Evolutionary conservation across 805 yeast species (phyloP).

Genomic region (Candida yuanshanica): DNA sequence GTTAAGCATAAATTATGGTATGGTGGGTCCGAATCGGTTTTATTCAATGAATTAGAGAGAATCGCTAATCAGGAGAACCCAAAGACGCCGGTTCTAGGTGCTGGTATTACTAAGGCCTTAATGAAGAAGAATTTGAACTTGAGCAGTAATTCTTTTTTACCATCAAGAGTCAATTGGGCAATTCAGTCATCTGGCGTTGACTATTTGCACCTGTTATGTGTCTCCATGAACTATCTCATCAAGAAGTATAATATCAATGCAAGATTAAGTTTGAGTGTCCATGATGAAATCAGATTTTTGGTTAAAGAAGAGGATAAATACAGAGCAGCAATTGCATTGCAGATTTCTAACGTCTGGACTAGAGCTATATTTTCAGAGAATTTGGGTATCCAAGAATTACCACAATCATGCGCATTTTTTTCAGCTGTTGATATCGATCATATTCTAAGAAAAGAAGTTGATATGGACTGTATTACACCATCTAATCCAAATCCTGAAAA

Average conservation of each 20-base stretch:
- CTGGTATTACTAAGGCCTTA: slow-evolving; percentile 86
- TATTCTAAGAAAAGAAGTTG: slow-evolving; percentile 89
- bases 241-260: slow-evolving; percentile 64
- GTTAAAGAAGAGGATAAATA: slow-evolving; percentile 70
- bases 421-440: slow-evolving; percentile 89
- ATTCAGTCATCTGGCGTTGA: slow-evolving; percentile 98
- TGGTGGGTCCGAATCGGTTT: slow-evolving; percentile 92
- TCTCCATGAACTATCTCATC: slow-evolving; percentile 81
- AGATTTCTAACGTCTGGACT: slow-evolving; percentile 91
- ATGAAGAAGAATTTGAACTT: slow-evolving; percentile 53
- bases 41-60: slow-evolving; percentile 82
- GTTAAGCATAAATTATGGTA: slow-evolving; percentile 45
- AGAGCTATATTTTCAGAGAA: slow-evolving; percentile 93
- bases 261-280: slow-evolving; percentile 80
- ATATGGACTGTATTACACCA: slow-evolving; percentile 85
- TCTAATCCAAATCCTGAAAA: slow-evolving; percentile 67
- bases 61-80: slow-evolving; percentile 82
- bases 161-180: slow-evolving; percentile 95
- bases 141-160: slow-evolving; percentile 62
- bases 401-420: slow-evolving; percentile 93
- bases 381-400: slow-evolving; percentile 81
- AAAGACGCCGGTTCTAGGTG: slow-evolving; percentile 86
- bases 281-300: slow-evolving; percentile 87
- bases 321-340: slow-evolving; percentile 75
- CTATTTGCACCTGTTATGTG: slow-evolving; percentile 76